These are phyloP conservation scores for Cordia subcordata DNA, from an alignment of 257 asterid genomes.

Conservation along the genomic window DNA sequence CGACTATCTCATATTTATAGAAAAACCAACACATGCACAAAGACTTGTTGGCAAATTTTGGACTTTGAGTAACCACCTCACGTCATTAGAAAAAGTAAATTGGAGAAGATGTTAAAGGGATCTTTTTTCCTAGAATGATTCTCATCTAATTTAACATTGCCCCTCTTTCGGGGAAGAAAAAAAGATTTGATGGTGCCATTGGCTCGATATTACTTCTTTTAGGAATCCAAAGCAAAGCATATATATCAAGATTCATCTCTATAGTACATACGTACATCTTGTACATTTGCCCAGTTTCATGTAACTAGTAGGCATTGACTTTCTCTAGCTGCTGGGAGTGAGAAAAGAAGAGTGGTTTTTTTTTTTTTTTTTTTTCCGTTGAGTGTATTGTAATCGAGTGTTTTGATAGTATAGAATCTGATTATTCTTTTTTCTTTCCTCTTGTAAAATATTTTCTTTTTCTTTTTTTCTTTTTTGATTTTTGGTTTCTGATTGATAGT, in stretches of 20 bases:
- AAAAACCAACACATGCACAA: too few relatives aligned
- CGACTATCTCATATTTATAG: too few relatives aligned
- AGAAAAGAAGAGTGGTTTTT: not conserved
- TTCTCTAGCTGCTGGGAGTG: conserved; percentile 5
- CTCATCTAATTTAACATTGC: too few relatives aligned
- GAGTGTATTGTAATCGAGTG: not conserved
- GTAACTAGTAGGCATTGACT: conserved; percentile 22
- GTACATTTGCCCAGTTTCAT: conserved; percentile 17
- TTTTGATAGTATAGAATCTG: not conserved
- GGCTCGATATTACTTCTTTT: not conserved
- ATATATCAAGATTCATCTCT: not conserved
- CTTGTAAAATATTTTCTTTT: too few relatives aligned
- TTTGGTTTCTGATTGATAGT: conserved; percentile 7
- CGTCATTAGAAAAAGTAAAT: too few relatives aligned
- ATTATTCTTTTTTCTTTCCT: too few relatives aligned
- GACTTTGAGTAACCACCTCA: too few relatives aligned
- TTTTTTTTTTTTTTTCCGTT: too few relatives aligned
- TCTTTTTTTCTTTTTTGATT: not conserved
- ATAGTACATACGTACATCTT: conserved; percentile 10
- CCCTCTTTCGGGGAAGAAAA: too few relatives aligned
- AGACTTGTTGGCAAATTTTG: too few relatives aligned
- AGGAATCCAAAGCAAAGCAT: not conserved
- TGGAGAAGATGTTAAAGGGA: too few relatives aligned
- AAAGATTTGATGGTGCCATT: not conserved
- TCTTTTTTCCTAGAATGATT: too few relatives aligned